phyloP scores from a whole-genome alignment of 768 basidiomycete genomes.

The Steccherinum ochraceum region DNA sequence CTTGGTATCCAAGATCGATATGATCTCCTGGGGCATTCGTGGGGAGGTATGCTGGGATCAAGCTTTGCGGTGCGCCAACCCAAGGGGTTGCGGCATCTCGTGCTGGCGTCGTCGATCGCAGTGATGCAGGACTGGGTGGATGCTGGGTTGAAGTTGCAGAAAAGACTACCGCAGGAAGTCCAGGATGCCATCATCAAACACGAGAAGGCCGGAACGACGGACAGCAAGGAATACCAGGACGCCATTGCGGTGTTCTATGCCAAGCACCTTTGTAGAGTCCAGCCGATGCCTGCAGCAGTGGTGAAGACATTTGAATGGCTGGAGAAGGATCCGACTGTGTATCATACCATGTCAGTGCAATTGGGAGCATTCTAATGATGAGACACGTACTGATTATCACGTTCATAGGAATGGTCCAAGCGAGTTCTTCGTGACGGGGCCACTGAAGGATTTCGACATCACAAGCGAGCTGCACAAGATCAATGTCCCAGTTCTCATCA shows the following conservation, averaged over 20 bases:
- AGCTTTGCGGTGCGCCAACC: constrained; percentile 37
- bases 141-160: constrained; percentile 23
- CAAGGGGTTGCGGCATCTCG: constrained; percentile 36
- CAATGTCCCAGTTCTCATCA: constrained; percentile 24
- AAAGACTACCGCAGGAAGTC: constrained; percentile 34
- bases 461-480: constrained; percentile 37
- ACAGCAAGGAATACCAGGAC: constrained; percentile 37
- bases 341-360: constrained; percentile 36
- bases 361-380: not conserved
- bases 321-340: constrained; percentile 42
- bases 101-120: constrained; percentile 37
- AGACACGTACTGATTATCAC: not conserved
- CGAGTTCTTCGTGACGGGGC: constrained; percentile 33
- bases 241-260: constrained; percentile 37
- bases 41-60: constrained; percentile 49
- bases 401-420: constrained; percentile 21
- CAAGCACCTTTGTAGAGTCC: constrained; percentile 35
- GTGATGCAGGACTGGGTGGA: constrained; percentile 36
- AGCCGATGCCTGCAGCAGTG: constrained; percentile 40
- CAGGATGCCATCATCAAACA: constrained; percentile 23
- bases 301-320: constrained; percentile 24
- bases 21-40: constrained; percentile 48
- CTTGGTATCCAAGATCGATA: constrained; percentile 37
- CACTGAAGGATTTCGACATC: constrained; percentile 41
- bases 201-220: constrained; percentile 38